Base-by-base conservation (phyloP, 805 yeast species). In the Candida dajiaensis region DNA sequence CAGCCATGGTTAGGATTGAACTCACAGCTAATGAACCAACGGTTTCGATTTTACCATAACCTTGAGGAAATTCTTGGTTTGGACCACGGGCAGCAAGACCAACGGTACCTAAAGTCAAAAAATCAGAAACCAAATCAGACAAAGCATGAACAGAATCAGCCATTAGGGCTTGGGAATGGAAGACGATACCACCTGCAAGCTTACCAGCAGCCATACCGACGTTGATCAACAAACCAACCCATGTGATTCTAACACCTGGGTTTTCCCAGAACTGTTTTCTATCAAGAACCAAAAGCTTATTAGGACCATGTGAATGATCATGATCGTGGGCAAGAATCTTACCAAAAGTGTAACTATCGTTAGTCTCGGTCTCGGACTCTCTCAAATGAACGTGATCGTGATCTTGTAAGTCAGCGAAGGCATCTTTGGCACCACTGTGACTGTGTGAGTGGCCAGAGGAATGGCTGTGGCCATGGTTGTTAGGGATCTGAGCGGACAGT, bases 131-230 rank as follows among this genome's bases (percentile, higher is more conserved):
- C 69, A 92, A 72, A 66, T 94, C 99, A 41, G 95, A 83, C 19
- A 88, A 74, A 0, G 98, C 92, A 67, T 94, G 99, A 25, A 89
- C 83, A 1, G 97, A 90, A 66, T 94, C 99, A 1, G 99, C 99
- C 42, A 90, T 63, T 47, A 94, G 75, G 2, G 97, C 90, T 63
- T 90, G 97, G 0, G 99, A 94, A 64, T 94, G 96, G 76, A 94
- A 94, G 35, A 81, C 81, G 16, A 88, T 72, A 8, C 99, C 99
- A 26, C 98, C 98, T 20, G 81, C 65, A 23, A 89, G 90, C 64
- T 94, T 94, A 28, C 90, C 83, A 2, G 78, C 70, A 0, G 96
- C 97, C 83, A 94, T 83, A 13, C 85, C 81, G 12, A 88, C 79
- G 62, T 94, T 94, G 38, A 87, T 88, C 25, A 81, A 67, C 38